phyloP scores from a whole-genome alignment of 176 grass and related monocot genomes.

The Cocos nucifera region DNA sequence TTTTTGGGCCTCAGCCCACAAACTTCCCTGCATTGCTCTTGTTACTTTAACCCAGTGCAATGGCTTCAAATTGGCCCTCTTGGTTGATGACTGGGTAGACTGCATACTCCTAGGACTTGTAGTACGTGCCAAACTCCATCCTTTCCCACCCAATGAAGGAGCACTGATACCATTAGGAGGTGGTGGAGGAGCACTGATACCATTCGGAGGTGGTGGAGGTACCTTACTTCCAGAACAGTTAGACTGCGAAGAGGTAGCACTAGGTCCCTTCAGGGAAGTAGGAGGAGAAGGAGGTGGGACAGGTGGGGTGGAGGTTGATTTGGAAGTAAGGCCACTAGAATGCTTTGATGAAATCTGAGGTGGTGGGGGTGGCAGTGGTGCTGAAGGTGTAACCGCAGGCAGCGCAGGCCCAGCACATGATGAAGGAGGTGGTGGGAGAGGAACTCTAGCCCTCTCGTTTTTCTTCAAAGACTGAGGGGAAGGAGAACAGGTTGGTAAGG shows the following conservation, averaged over 20 bases:
- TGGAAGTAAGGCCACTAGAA: background rate
- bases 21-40: slow-evolving; percentile 93
- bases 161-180: slow-evolving; percentile 29
- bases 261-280: slow-evolving; percentile 1
- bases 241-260: background rate
- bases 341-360: slow-evolving; percentile 10
- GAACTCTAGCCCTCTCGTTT: background rate
- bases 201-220: slow-evolving; percentile 35
- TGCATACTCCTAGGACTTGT: slow-evolving; percentile 40
- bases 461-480: background rate
- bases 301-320: slow-evolving; percentile 22
- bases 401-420: background rate
- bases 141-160: slow-evolving; percentile 20
- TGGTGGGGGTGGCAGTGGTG: slow-evolving; percentile 24
- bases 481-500: background rate
- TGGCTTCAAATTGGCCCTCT: slow-evolving; percentile 87
- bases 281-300: no score
- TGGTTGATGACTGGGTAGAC: slow-evolving; percentile 40
- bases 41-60: slow-evolving; percentile 99
- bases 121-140: slow-evolving; percentile 4
- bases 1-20: slow-evolving; percentile 85
- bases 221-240: background rate
- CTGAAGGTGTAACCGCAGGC: background rate
- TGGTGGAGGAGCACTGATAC: slow-evolving; percentile 29
- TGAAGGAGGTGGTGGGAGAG: background rate